Base-by-base conservation (phyloP, 2,329 filamentous ascomycete species). In the Thelonectria discophora region DNA sequence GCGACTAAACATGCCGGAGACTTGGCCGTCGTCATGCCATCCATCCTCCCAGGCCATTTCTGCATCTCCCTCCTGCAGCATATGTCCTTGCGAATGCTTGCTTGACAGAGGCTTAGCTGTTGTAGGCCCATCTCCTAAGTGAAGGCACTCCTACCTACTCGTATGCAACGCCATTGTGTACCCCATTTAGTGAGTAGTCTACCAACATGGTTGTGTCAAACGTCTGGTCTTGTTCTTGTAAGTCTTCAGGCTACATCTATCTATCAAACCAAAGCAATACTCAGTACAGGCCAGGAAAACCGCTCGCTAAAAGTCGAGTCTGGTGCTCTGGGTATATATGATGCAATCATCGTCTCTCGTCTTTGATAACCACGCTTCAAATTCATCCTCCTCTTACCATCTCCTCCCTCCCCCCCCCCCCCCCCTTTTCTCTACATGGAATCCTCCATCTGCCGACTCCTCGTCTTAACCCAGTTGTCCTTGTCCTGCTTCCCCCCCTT, bases 361-460 rank as follows among this genome's bases (percentile, higher is more conserved):
- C 55, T 32, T 53, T 56, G 48, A 49, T 52, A 60, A 55, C 18
- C 11, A 9, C 11, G 56, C 11, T 39, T 53, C 27, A 47, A 24
- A 21, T 11, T 3, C 17, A 12, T 21, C 11, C 43, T 27, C 17
- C 43, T 39, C 2, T n/a, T n/a, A n/a, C n/a, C n/a, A n/a, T n/a
- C n/a, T n/a, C n/a, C n/a, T n/a, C n/a, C n/a, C n/a, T n/a, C n/a
- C n/a, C n/a, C n/a, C n/a, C n/a, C n/a, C n/a, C n/a, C n/a, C n/a
- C n/a, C n/a, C n/a, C n/a, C n/a, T n/a, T 52, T 48, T 9, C 47
- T 43, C 79, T 72, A 88, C 86, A 88, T 88, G 64, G 82, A 88
- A 69, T 89, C 88, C 72, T 90, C 89, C 79, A 89, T 84, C 82
- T 90, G 90, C 66, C 84, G 80, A 72, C 87, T 90, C 70, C 88